phyloP scores from a whole-genome alignment of 2,329 filamentous ascomycete species.

The Rhynchosporium agropyri region DNA sequence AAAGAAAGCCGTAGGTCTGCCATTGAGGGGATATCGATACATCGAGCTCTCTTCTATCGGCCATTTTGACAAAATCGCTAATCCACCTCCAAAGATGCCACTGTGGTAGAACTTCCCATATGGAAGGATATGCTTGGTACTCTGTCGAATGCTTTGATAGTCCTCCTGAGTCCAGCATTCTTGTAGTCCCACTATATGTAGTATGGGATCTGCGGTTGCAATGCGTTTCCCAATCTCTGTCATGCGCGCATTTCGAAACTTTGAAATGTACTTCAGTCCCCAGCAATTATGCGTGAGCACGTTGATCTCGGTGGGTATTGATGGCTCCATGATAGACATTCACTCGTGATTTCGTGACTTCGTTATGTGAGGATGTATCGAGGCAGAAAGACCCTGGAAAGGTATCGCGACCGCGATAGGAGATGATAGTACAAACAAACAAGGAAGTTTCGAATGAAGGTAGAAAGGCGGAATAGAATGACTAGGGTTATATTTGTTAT shows the following conservation, averaged over 20 bases:
- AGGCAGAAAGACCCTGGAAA: not conserved
- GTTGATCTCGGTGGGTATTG: conserved; percentile 64
- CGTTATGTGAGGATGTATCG: not conserved
- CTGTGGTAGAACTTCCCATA: conserved; percentile 92
- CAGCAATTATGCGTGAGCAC: conserved; percentile 94
- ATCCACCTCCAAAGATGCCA: conserved; percentile 84
- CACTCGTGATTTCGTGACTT: not conserved
- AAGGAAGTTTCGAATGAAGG: not conserved
- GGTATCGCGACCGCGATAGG: not conserved
- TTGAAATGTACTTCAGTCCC: conserved; percentile 87
- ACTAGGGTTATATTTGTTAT: too few relatives aligned
- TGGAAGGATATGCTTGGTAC: conserved; percentile 75
- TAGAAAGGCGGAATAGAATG: too few relatives aligned
- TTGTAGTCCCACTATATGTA: conserved; percentile 89
- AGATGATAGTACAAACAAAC: not conserved
- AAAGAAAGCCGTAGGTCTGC: conserved; percentile 89
- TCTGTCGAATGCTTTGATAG: conserved; percentile 74
- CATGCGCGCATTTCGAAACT: conserved; percentile 75
- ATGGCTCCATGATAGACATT: conserved; percentile 32
- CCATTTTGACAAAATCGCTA: conserved; percentile 89
- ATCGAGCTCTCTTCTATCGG: conserved; percentile 89
- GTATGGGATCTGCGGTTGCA: conserved; percentile 65
- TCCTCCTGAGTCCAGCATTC: conserved; percentile 92
- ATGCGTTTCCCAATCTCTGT: conserved; percentile 82
- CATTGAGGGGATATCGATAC: conserved; percentile 87